Evolutionary conservation across 2,329 filamentous ascomycete genomes (phyloP).

Genomic region (Chrysoporthe puriensis): DNA sequence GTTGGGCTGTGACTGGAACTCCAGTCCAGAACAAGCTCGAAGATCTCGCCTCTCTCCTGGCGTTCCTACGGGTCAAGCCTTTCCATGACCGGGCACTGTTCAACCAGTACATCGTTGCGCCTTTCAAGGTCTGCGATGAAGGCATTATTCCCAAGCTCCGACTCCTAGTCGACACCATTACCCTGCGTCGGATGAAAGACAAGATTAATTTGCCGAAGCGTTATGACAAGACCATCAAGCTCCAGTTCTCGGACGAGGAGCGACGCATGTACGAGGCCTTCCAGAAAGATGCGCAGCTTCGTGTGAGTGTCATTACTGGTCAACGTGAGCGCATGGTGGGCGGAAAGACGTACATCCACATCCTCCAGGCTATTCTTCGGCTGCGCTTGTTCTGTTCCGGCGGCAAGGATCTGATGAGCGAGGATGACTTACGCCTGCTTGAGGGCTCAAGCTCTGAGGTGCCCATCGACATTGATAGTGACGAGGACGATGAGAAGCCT

Average conservation of each 20-base stretch:
- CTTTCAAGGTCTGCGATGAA: conserved; percentile 85
- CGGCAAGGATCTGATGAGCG: conserved; percentile 85
- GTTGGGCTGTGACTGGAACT: conserved; percentile 97
- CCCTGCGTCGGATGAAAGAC: conserved; percentile 87
- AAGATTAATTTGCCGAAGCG: conserved; percentile 81
- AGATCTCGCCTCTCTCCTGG: conserved; percentile 84
- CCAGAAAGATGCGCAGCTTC: conserved; percentile 76
- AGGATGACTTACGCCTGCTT: conserved; percentile 79
- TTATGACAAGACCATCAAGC: conserved; percentile 70
- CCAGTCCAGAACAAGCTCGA: conserved; percentile 93
- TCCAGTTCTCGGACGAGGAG: conserved; percentile 79
- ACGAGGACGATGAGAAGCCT: conserved; percentile 63
- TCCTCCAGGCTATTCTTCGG: conserved; percentile 87
- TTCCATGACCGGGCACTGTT: conserved; percentile 82
- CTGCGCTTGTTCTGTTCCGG: conserved; percentile 91
- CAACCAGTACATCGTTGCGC: conserved; percentile 76
- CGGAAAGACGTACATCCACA: conserved; percentile 90
- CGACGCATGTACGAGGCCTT: conserved; percentile 82
- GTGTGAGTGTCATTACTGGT: conserved; percentile 75
- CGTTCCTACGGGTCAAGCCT: conserved; percentile 81
- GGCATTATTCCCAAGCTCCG: conserved; percentile 84
- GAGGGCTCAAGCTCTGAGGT: conserved; percentile 82
- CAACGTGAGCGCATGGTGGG: conserved; percentile 69
- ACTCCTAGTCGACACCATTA: conserved; percentile 91
- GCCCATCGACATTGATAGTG: conserved; percentile 86